A percentile compares a stretch with the other conserved stretches of the same genome.
These are phyloP conservation scores for Alternaria sp. DNA, from an alignment of 2,329 filamentous ascomycete genomes.

Conservation along the genomic window DNA sequence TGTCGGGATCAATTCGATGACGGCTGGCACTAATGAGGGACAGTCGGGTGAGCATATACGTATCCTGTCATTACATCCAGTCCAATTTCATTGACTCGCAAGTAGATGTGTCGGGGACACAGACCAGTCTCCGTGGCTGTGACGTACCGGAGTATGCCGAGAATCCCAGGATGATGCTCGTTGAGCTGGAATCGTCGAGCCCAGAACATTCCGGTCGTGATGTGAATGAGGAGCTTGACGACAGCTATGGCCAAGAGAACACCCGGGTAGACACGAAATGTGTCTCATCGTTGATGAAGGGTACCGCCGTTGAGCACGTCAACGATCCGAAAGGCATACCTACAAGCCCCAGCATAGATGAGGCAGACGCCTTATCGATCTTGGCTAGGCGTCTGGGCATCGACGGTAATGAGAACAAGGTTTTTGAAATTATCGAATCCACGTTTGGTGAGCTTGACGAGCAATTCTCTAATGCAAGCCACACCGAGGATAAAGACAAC, in stretches of 20 bases:
- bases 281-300: background rate
- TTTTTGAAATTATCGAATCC: background rate
- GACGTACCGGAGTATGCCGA: background rate
- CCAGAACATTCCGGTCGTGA: background rate
- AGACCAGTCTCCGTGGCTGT: background rate
- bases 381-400: background rate
- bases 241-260: background rate
- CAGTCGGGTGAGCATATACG: background rate
- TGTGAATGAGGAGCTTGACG: background rate
- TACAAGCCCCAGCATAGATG: background rate
- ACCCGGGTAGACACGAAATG: background rate
- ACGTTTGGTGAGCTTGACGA: slow-evolving; percentile 3
- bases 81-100: background rate
- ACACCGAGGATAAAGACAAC: background rate
- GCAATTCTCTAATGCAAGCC: background rate
- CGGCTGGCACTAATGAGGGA: background rate
- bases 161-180: slow-evolving; percentile 14
- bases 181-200: slow-evolving; percentile 7
- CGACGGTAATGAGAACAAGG: background rate
- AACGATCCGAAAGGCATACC: background rate
- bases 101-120: background rate
- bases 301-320: background rate
- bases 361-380: background rate
- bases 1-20: background rate
- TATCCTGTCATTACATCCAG: background rate